Evolutionary conservation across 306 rosid genomes (phyloP), one percentile per base, ranked within the genome.

Genomic region (Trifolium repens): DNA sequence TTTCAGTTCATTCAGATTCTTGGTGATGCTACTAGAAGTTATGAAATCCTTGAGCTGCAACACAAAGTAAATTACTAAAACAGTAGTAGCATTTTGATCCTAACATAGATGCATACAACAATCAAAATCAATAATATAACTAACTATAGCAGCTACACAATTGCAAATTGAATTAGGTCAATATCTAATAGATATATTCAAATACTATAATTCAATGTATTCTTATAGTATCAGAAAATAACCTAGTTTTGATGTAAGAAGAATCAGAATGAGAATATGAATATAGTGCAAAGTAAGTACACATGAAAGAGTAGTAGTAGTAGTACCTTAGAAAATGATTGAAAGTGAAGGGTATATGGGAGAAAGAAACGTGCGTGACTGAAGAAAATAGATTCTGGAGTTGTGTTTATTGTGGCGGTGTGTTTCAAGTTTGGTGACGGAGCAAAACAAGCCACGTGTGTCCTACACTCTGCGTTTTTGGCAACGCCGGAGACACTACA

Each of bases 41-140:
- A 58, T 32, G 65, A 67, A 62, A 73, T 46, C 54, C 71, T 74
- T 46, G 43, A 57, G 57, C 85, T 84, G 17, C 63, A 73, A 22
- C 57, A 64, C 34, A 35, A 67, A 68, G 55, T 26, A 35, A 62
- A 68, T 46, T 35, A 61, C 0, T 39, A 7, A 39, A 39, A 37
- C 46, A 54, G 60, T 4, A 34, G 49, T 5, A 37, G 54, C 77
- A 69, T 7, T 47, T 39, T 74, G 19, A 79, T 46, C 58, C 49
- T 46, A 71, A 53, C 37, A 14, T 11, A 11, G 8, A 37, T 63
- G n/a, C 14, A 63, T 26, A 32, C 53, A 67, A 30, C 42, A 71
- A 64, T 63, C 30, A 63, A 34, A 44, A 63, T 63, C 15, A 10
- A 7, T 24, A 16, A 16, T n/a, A 26, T 39, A 15, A 17, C 9